Evolutionary conservation across 2,329 filamentous ascomycete genomes (phyloP).

Genomic region (Colletotrichum paranaense): DNA sequence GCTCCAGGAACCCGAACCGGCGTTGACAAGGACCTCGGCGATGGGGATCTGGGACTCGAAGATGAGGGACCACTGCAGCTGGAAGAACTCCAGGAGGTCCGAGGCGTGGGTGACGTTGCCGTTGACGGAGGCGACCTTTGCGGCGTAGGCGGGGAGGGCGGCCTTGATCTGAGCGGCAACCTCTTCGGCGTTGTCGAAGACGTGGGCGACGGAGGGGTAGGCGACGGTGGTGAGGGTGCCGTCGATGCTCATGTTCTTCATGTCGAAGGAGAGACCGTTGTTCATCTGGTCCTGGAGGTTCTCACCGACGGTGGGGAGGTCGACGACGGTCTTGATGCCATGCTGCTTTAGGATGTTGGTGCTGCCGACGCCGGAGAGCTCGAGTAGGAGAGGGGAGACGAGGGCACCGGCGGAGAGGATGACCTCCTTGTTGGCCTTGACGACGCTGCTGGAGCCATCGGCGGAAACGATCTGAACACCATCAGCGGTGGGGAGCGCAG

Average conservation of each 20-base stretch:
- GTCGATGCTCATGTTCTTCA: conserved; percentile 22
- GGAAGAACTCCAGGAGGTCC: conserved; percentile 51
- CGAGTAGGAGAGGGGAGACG: conserved; percentile 62
- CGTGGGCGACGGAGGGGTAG: conserved; percentile 16
- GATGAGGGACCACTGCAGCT: conserved; percentile 59
- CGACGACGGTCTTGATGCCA: conserved; percentile 55
- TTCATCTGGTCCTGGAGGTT: conserved; percentile 64
- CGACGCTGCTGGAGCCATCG: conserved; percentile 45
- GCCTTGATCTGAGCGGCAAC: conserved; percentile 9
- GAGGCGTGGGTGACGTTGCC: conserved; percentile 28
- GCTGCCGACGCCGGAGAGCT: conserved; percentile 64
- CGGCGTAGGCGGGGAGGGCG: conserved; percentile 17
- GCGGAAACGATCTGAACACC: conserved; percentile 50
- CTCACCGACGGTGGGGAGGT: conserved; percentile 63
- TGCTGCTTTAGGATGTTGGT: conserved; percentile 50
- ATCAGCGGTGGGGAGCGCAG: conserved; percentile 37
- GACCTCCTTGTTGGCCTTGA: conserved; percentile 58
- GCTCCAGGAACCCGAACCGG: conserved; percentile 43
- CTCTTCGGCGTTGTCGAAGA: conserved; percentile 41
- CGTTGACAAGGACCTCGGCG: conserved; percentile 56
- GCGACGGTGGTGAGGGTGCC: conserved; percentile 27
- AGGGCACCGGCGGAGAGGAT: conserved; percentile 61
- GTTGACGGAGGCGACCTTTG: conserved; percentile 23
- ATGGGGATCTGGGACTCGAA: conserved; percentile 57
- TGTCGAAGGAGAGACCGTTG: conserved; percentile 41